phyloP scores from a whole-genome alignment of 495 filamentous ascomycete species.

The Friedmanniomyces simplex region DNA sequence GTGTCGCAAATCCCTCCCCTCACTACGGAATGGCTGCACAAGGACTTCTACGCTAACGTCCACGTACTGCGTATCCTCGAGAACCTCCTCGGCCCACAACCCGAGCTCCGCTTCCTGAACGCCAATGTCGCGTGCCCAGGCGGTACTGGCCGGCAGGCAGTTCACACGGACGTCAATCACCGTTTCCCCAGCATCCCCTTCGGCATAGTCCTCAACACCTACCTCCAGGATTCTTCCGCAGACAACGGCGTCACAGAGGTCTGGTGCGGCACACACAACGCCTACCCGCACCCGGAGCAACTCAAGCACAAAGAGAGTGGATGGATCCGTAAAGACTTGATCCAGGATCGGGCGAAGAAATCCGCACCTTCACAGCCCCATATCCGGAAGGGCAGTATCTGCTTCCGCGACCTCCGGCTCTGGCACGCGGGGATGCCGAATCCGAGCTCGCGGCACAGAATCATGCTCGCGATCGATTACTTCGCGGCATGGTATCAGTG shows the following conservation, averaged over 20 bases:
- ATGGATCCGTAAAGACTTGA: constrained; percentile 34
- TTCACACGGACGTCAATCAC: constrained; percentile 48
- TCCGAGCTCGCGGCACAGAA: constrained; percentile 34
- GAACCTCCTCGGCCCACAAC: constrained; percentile 10
- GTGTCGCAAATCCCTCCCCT: constrained; percentile 14
- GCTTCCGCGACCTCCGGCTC: constrained; percentile 46
- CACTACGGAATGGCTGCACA: constrained; percentile 23
- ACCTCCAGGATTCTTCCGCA: constrained; percentile 41
- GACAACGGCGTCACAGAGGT: constrained; percentile 49
- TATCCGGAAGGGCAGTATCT: constrained; percentile 41
- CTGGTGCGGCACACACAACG: constrained; percentile 48
- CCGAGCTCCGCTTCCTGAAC: constrained; percentile 27
- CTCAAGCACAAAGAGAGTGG: constrained; percentile 42
- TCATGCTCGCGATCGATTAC: constrained; percentile 48
- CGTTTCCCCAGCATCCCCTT: constrained; percentile 43
- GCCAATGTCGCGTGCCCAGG: constrained; percentile 28
- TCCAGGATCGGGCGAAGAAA: constrained; percentile 31
- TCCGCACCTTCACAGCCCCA: constrained; percentile 39
- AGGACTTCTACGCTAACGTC: constrained; percentile 32
- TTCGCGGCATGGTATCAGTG: constrained; percentile 13
- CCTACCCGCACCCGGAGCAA: constrained; percentile 32
- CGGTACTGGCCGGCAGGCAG: constrained; percentile 24
- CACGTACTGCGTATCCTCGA: constrained; percentile 26
- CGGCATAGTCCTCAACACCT: constrained; percentile 44
- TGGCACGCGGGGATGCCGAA: constrained; percentile 56